A percentile compares a stretch with the other conserved stretches of the same genome.
Conservation (phyloP, 2,329 filamentous ascomycete genomes). For the Juglanconis sp. region DNA sequence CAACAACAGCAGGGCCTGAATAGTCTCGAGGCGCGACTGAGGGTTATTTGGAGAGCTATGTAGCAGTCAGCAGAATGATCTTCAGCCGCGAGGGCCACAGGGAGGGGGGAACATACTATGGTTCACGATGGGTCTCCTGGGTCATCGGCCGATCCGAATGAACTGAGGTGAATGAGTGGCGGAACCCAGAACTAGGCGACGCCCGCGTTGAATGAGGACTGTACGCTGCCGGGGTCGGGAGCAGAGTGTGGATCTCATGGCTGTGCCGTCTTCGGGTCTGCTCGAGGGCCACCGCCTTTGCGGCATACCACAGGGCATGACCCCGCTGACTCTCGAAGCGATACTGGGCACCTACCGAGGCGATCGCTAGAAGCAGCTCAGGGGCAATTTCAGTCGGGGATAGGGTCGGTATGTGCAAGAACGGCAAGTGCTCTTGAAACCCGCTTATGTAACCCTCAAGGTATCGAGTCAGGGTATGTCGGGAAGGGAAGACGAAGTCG, state of each 20-base stretch:
- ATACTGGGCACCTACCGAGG: slow-evolving; percentile 66
- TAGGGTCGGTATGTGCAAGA: slow-evolving; percentile 67
- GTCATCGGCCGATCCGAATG: slow-evolving; percentile 55
- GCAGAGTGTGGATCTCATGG: slow-evolving; percentile 52
- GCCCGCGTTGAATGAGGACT: slow-evolving; percentile 59
- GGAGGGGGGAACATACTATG: slow-evolving; percentile 46
- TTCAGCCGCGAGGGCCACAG: not conserved
- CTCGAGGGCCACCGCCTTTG: slow-evolving; percentile 55
- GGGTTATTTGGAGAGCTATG: slow-evolving; percentile 56
- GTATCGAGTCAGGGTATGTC: slow-evolving; percentile 66
- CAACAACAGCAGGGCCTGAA: slow-evolving; percentile 60
- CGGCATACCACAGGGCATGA: slow-evolving; percentile 60
- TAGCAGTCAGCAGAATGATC: slow-evolving; percentile 1
- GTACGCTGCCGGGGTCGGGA: slow-evolving; percentile 56
- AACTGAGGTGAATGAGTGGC: slow-evolving; percentile 57
- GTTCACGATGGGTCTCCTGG: slow-evolving; percentile 57
- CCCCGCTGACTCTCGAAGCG: slow-evolving; percentile 58
- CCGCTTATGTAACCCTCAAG: slow-evolving; percentile 68
- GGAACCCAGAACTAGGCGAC: slow-evolving; percentile 54
- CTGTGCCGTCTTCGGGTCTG: slow-evolving; percentile 57
- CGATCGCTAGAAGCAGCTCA: slow-evolving; percentile 64
- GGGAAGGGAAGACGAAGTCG: slow-evolving; percentile 66
- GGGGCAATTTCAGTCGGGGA: slow-evolving; percentile 61
- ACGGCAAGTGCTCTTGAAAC: slow-evolving; percentile 58
- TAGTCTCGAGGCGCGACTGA: slow-evolving; percentile 60